These are phyloP conservation scores for Plenodomus tracheiphilus DNA, from an alignment of 2,329 filamentous ascomycete species.

Conservation along the genomic window DNA sequence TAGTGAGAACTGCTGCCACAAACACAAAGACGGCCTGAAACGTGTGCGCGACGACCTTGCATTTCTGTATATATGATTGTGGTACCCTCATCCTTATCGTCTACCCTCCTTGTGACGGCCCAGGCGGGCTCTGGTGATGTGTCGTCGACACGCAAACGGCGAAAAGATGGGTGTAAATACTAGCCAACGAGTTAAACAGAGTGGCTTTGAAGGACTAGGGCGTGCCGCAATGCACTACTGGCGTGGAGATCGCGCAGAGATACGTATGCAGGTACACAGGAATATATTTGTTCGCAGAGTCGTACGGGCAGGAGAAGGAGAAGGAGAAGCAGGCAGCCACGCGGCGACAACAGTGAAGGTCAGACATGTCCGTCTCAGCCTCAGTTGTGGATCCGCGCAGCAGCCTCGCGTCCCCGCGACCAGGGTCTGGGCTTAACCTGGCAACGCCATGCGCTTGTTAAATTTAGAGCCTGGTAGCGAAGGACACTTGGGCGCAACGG, in stretches of 20 bases:
- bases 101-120: not conserved
- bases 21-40: conserved; percentile 61
- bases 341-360: conserved; percentile 5
- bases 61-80: conserved; percentile 55
- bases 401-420: conserved; percentile 7
- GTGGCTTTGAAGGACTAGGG: no score
- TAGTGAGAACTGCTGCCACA: conserved; percentile 60
- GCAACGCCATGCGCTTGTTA: conserved; percentile 2
- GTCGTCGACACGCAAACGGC: not conserved
- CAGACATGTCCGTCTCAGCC: conserved; percentile 16
- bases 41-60: conserved; percentile 60
- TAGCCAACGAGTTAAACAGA: no score
- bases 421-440: conserved; percentile 2
- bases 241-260: no score
- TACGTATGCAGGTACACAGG: no score
- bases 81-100: conserved; percentile 47
- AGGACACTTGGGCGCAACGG: not conserved
- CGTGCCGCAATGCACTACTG: not conserved
- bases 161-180: conserved; percentile 10
- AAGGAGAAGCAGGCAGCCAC: not conserved
- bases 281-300: not conserved
- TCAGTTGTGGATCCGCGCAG: conserved; percentile 8
- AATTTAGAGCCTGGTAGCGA: not conserved
- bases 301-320: not conserved
- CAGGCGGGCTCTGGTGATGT: not conserved